A percentile compares a stretch with the other conserved stretches of the same genome.
Conservation (phyloP, 78 protist genomes). For the Dictyostelium citrinum region DNA sequence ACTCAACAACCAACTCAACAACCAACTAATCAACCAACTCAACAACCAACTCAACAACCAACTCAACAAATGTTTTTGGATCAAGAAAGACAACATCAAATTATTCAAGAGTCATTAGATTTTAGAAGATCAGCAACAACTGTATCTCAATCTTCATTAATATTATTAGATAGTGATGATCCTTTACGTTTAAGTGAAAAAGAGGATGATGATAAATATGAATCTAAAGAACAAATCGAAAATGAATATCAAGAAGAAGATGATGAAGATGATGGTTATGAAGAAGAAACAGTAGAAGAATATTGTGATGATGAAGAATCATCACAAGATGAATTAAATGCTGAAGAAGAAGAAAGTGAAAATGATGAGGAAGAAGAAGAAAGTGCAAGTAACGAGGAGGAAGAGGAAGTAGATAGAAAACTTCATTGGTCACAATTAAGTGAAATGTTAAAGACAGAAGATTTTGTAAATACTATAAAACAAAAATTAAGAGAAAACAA, state of each 20-base stretch:
- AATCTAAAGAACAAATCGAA: background rate
- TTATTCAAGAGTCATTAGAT: background rate
- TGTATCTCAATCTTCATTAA: background rate
- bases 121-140: background rate
- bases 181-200: background rate
- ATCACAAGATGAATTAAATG: background rate
- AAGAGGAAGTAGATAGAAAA: background rate
- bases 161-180: background rate
- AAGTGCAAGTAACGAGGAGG: background rate
- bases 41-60: conserved; percentile 15
- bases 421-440: background rate
- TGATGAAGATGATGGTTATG: background rate
- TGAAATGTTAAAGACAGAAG: conserved; percentile 3
- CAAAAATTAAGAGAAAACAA: conserved; percentile 5
- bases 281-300: background rate
- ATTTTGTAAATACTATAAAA: conserved; percentile 3
- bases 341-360: background rate
- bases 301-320: background rate
- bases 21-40: too few species aligned
- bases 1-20: conserved; percentile 10
- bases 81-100: background rate
- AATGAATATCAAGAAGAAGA: background rate
- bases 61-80: background rate
- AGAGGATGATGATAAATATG: background rate
- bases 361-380: background rate